Evolutionary conservation across 768 basidiomycete genomes (phyloP).

Genomic region (Mrakia hoshinonis): DNA sequence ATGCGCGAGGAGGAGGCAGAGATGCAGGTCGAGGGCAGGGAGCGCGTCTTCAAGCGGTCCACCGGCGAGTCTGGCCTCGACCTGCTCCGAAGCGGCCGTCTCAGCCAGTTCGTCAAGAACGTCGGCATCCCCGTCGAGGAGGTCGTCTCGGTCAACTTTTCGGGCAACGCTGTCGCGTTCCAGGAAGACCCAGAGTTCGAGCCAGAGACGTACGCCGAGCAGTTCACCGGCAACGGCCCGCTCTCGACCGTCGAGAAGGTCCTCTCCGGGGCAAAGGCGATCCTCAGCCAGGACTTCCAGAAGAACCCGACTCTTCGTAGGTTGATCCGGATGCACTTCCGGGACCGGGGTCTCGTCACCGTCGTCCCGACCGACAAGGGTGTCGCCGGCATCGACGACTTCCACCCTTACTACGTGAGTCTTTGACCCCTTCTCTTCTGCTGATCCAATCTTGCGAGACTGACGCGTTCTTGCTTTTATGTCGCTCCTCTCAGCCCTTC

Average conservation of each 20-base stretch:
- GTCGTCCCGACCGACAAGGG: constrained; percentile 84
- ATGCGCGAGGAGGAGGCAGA: constrained; percentile 46
- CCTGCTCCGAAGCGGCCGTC: constrained; percentile 24
- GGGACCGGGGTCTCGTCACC: constrained; percentile 62
- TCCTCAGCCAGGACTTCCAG: constrained; percentile 79
- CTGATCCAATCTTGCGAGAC: constrained; percentile 7
- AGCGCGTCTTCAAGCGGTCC: constrained; percentile 25
- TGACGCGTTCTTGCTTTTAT: not conserved
- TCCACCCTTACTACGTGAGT: constrained; percentile 47
- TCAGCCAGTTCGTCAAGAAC: constrained; percentile 39
- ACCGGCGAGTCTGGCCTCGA: constrained; percentile 7
- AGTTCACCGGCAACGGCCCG: constrained; percentile 54
- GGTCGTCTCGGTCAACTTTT: constrained; percentile 28
- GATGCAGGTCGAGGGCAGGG: constrained; percentile 38
- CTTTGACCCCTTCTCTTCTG: not conserved
- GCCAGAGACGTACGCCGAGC: constrained; percentile 74
- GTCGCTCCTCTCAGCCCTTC: constrained; percentile 57
- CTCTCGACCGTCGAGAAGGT: constrained; percentile 33
- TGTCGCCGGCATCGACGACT: constrained; percentile 45
- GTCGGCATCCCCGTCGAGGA: constrained; percentile 75
- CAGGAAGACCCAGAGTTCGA: constrained; percentile 71
- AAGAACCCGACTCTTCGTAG: constrained; percentile 83
- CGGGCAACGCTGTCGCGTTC: constrained; percentile 50
- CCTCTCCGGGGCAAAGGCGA: constrained; percentile 56
- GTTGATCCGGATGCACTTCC: constrained; percentile 66